Evolutionary conservation across 441 rosid genomes (phyloP).

Genomic region (Syzygium malaccense): DNA sequence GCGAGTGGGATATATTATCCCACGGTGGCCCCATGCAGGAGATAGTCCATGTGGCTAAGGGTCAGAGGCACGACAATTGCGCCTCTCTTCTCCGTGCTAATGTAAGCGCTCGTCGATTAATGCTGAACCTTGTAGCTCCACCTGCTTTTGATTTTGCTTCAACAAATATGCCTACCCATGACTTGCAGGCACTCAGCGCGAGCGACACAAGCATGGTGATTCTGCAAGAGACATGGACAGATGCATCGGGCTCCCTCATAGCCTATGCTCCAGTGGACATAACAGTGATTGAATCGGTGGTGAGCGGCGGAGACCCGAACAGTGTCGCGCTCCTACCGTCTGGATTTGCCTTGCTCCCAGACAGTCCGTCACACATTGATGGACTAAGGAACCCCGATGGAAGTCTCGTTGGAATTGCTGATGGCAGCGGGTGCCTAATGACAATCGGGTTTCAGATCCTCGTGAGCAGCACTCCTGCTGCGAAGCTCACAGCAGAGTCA

Average conservation of each 20-base stretch:
- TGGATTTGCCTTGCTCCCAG: constrained; percentile 74
- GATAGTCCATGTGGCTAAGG: constrained; percentile 88
- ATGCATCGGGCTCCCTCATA: constrained; percentile 80
- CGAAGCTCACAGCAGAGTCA: constrained; percentile 50
- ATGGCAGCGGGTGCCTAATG: constrained; percentile 56
- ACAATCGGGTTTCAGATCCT: constrained; percentile 67
- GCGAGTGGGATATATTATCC: constrained; percentile 93
- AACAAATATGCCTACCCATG: not conserved
- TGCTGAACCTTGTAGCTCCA: not conserved
- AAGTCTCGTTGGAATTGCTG: constrained; percentile 5
- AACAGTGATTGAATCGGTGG: not conserved
- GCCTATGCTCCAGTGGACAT: constrained; percentile 89
- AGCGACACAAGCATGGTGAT: constrained; percentile 87
- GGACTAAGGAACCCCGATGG: constrained; percentile 7
- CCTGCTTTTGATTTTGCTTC: not conserved
- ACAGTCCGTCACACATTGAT: constrained; percentile 28
- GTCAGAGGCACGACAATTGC: constrained; percentile 84
- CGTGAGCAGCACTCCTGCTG: constrained; percentile 40
- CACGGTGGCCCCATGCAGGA: constrained; percentile 92
- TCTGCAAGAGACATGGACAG: constrained; percentile 88
- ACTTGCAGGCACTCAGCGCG: constrained; percentile 35
- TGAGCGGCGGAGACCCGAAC: constrained; percentile 32
- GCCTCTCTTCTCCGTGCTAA: constrained; percentile 76
- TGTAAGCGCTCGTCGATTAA: constrained; percentile 22
- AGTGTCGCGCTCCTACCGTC: constrained; percentile 83